Conservation (phyloP, 2,329 filamentous ascomycete species). For the Purpureocillium takamizusanense region DNA sequence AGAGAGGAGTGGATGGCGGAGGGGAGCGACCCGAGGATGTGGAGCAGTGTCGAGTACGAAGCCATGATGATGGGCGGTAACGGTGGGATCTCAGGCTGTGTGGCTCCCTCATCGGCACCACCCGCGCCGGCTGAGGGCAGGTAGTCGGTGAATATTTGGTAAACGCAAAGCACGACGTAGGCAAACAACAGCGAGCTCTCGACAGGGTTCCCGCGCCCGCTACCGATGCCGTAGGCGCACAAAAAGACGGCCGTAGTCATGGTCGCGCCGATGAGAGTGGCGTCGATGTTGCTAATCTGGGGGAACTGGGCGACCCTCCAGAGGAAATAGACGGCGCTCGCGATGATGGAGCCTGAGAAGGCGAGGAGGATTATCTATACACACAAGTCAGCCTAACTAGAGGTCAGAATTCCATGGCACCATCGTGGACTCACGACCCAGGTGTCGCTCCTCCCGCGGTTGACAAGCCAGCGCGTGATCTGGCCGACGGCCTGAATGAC, state of each 20-base stretch:
- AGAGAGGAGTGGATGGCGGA: slow-evolving; percentile 75
- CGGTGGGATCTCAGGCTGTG: slow-evolving; percentile 88
- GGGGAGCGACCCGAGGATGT: slow-evolving; percentile 75
- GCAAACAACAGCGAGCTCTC: slow-evolving; percentile 93
- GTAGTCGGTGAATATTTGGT: slow-evolving; percentile 99
- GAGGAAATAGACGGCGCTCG: slow-evolving; percentile 89
- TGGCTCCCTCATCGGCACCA: slow-evolving; percentile 33
- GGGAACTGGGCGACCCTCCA: slow-evolving; percentile 93
- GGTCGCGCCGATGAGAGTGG: slow-evolving; percentile 82
- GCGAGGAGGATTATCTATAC: slow-evolving; percentile 79
- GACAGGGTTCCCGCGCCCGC: slow-evolving; percentile 86
- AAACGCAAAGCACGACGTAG: slow-evolving; percentile 96
- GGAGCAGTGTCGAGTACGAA: slow-evolving; percentile 85
- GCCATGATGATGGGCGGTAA: slow-evolving; percentile 97
- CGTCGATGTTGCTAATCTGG: slow-evolving; percentile 84
- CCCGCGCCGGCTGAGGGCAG: slow-evolving; percentile 65
- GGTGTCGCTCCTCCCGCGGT: slow-evolving; percentile 83
- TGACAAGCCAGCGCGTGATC: slow-evolving; percentile 90
- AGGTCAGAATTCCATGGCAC: not conserved
- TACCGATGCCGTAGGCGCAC: slow-evolving; percentile 88
- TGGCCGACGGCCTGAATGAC: slow-evolving; percentile 94
- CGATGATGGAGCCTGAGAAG: slow-evolving; percentile 82
- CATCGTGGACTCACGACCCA: slow-evolving; percentile 67
- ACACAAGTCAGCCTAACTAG: slow-evolving; percentile 21
- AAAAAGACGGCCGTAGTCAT: slow-evolving; percentile 90